A percentile compares a stretch with the other conserved stretches of the same genome.
phyloP scores from a whole-genome alignment of 1,284 basidiomycete genomes.

The Ceratobasidium sp. region DNA sequence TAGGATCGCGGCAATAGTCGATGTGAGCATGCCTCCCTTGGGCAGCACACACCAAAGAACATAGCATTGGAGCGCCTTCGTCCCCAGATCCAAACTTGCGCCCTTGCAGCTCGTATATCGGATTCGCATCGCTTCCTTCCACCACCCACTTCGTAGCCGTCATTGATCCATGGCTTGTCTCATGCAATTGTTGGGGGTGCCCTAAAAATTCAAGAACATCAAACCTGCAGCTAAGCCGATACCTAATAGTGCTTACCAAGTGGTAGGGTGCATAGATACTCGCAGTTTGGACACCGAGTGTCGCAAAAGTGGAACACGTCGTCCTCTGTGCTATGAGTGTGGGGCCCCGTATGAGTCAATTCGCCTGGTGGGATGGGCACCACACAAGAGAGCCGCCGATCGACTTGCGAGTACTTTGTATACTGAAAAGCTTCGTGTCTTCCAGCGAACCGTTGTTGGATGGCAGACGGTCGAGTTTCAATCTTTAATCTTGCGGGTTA shows the following conservation, averaged over 20 bases:
- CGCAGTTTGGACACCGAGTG: conserved; percentile 67
- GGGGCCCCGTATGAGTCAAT: conserved; percentile 62
- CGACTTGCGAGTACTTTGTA: conserved; percentile 57
- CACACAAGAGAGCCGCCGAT: conserved; percentile 65
- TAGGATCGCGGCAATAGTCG: conserved; percentile 66
- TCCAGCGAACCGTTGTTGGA: conserved; percentile 64
- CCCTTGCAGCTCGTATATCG: conserved; percentile 66
- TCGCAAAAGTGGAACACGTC: conserved; percentile 67
- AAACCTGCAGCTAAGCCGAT: background rate
- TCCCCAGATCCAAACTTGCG: conserved; percentile 68
- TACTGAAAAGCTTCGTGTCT: conserved; percentile 64
- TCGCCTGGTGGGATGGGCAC: conserved; percentile 63
- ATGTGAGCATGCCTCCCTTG: conserved; percentile 69
- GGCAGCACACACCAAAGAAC: conserved; percentile 67
- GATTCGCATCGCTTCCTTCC: conserved; percentile 64
- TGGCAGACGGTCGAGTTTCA: conserved; percentile 68
- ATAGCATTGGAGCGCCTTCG: conserved; percentile 74
- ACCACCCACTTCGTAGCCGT: conserved; percentile 68
- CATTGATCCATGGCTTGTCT: conserved; percentile 75
- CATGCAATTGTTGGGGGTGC: conserved; percentile 71
- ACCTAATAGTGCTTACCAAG: conserved; percentile 58
- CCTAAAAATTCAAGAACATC: conserved; percentile 57
- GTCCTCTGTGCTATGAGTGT: conserved; percentile 63
- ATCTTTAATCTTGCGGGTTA: conserved; percentile 63
- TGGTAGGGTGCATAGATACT: conserved; percentile 71